Evolutionary conservation across 2,329 filamentous ascomycete species (phyloP).

Genomic region (Conoideocrella luteorostrata): DNA sequence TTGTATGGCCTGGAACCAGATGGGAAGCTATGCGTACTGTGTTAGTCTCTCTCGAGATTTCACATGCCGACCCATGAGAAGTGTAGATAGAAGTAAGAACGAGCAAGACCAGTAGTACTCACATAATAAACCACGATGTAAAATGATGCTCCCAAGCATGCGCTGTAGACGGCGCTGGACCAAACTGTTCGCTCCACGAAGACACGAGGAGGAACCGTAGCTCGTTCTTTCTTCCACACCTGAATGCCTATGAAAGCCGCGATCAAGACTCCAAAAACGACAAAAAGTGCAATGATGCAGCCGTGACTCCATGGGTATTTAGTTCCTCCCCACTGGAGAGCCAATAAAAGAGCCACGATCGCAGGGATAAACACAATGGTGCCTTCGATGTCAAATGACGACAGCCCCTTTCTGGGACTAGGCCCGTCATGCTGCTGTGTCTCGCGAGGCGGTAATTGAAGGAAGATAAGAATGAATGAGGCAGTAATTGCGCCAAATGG

Average conservation of each 20-base stretch:
- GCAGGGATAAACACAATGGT: constrained; percentile 25
- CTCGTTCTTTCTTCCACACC: constrained; percentile 19
- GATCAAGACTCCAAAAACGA: constrained; percentile 6
- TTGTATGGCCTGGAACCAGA: constrained; percentile 42
- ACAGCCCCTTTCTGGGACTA: not conserved
- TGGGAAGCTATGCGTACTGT: constrained; percentile 15
- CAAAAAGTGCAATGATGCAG: constrained; percentile 8
- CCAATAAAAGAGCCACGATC: constrained; percentile 40
- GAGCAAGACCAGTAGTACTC: too few relatives aligned
- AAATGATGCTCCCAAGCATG: constrained; percentile 11
- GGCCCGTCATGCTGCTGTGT: too few relatives aligned
- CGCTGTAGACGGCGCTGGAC: constrained; percentile 18
- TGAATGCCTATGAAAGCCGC: constrained; percentile 26
- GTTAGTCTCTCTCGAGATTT: too few relatives aligned
- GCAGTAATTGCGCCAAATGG: constrained; percentile 29
- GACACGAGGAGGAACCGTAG: constrained; percentile 5
- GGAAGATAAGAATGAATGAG: constrained; percentile 21
- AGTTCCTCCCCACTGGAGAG: constrained; percentile 42
- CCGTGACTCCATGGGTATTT: constrained; percentile 21
- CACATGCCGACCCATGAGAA: too few relatives aligned
- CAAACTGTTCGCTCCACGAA: constrained; percentile 17
- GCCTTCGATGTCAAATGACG: constrained; percentile 17
- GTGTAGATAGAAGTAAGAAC: constrained; percentile 10
- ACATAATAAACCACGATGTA: constrained; percentile 9
- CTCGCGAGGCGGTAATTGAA: too few relatives aligned